These are phyloP conservation scores for Apiospora koreana DNA, from an alignment of 2,329 filamentous ascomycete genomes.

Conservation along the genomic window DNA sequence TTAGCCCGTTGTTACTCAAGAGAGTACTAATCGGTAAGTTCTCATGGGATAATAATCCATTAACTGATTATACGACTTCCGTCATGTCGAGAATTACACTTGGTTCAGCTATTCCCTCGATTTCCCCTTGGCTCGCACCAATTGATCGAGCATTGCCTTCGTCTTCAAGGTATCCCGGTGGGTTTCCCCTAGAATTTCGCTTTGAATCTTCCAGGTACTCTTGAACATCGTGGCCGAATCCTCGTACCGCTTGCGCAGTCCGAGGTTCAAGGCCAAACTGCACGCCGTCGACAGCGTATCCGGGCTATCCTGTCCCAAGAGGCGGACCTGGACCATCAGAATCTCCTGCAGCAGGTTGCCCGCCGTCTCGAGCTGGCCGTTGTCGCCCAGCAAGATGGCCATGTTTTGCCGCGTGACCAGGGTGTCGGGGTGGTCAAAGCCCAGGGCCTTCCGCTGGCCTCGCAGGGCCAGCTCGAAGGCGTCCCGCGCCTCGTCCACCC, in stretches of 20 bases:
- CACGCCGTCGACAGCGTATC: not conserved
- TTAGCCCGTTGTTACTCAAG: too few relatives aligned
- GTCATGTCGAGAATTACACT: too few relatives aligned
- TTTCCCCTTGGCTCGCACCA: not conserved
- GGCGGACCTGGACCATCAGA: not conserved
- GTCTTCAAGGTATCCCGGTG: conserved; percentile 2
- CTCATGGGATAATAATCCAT: too few relatives aligned
- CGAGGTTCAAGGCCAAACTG: not conserved
- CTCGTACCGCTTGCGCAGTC: not conserved
- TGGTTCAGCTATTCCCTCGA: too few relatives aligned
- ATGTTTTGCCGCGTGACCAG: not conserved
- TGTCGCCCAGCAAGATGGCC: not conserved
- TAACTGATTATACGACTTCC: too few relatives aligned
- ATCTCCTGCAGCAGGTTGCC: not conserved
- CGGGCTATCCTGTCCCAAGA: not conserved
- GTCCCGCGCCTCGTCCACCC: not conserved
- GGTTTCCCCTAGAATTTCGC: not conserved
- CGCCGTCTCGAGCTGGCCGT: not conserved
- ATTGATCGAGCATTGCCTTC: not conserved
- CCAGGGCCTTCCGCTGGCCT: not conserved
- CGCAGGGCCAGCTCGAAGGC: not conserved
- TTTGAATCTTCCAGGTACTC: not conserved
- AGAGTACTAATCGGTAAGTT: too few relatives aligned
- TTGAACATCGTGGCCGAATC: not conserved
- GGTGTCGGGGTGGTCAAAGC: not conserved